Conservation (phyloP, 495 filamentous ascomycete genomes). For the Antarctomyces pellizariae region DNA sequence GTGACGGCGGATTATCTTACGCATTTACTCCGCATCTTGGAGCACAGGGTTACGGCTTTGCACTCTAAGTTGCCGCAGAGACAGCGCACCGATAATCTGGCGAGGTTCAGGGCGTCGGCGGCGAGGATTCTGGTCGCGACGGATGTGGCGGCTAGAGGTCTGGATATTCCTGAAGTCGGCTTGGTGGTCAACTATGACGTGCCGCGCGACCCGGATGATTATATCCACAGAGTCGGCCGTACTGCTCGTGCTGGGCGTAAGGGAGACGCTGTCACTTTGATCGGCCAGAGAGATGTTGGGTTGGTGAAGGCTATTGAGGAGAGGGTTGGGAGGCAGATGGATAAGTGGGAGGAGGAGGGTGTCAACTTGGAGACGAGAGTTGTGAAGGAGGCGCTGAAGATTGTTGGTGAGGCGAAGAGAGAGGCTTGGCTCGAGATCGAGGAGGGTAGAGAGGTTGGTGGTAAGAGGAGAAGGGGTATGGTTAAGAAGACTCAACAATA, state of each 20-base stretch:
- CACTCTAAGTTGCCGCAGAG: constrained; percentile 70
- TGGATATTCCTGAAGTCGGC: constrained; percentile 83
- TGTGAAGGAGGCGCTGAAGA: constrained; percentile 57
- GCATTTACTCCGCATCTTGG: constrained; percentile 58
- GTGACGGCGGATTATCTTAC: constrained; percentile 72
- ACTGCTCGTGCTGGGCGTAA: constrained; percentile 74
- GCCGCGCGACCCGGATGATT: constrained; percentile 86
- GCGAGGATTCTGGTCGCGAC: constrained; percentile 84
- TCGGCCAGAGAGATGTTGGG: constrained; percentile 79
- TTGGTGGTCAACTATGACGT: constrained; percentile 91
- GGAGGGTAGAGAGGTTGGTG: constrained; percentile 66
- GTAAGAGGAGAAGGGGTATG: constrained; percentile 43
- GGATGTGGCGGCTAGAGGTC: constrained; percentile 83
- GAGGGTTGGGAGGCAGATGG: constrained; percentile 60
- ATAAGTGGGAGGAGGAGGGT: constrained; percentile 60
- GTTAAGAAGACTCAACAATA: constrained; percentile 26
- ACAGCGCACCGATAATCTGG: constrained; percentile 66
- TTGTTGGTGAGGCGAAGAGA: constrained; percentile 77
- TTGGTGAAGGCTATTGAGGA: constrained; percentile 72
- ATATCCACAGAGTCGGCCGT: constrained; percentile 87
- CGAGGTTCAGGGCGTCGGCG: constrained; percentile 73
- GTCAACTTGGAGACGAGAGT: constrained; percentile 80
- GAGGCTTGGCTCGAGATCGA: constrained; percentile 77
- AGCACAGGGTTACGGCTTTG: constrained; percentile 73
- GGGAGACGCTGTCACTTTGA: constrained; percentile 66